Evolutionary conservation across 2,329 filamentous ascomycete genomes (phyloP).

Genomic region (Botrytis porri): DNA sequence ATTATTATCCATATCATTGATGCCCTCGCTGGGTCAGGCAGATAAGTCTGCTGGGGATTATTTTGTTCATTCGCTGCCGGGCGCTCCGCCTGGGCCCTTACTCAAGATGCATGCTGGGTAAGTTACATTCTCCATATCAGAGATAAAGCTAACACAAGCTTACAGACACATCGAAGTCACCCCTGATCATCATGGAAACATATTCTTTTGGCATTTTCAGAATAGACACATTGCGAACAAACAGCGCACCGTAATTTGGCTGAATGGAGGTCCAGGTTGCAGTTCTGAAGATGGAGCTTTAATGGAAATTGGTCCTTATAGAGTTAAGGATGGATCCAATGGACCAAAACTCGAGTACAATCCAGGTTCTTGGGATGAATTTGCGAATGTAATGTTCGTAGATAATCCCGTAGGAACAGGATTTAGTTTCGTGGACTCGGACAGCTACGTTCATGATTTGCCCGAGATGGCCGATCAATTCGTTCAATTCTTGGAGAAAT

Average conservation of each 20-base stretch:
- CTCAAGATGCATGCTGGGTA: constrained; percentile 99
- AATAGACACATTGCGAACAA: constrained; percentile 92
- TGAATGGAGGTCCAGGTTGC: constrained; percentile 95
- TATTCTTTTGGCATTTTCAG: constrained; percentile 98
- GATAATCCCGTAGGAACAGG: constrained; percentile 97
- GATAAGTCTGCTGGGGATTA: constrained; percentile 76
- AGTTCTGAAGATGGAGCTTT: constrained; percentile 95
- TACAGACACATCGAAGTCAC: constrained; percentile 85
- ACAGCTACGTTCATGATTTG: constrained; percentile 82
- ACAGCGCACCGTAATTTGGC: constrained; percentile 90
- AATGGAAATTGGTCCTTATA: constrained; percentile 86
- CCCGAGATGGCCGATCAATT: constrained; percentile 89
- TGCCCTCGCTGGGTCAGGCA: constrained; percentile 42
- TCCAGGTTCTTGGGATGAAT: constrained; percentile 97
- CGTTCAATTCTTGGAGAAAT: constrained; percentile 84
- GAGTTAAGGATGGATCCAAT: constrained; percentile 67
- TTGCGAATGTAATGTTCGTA: constrained; percentile 93
- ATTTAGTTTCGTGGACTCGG: constrained; percentile 90
- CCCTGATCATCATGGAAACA: constrained; percentile 79
- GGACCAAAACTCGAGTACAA: constrained; percentile 65
- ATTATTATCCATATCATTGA: constrained; percentile 46
- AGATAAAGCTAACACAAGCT: neutral
- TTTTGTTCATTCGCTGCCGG: constrained; percentile 81
- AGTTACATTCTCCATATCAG: constrained; percentile 39
- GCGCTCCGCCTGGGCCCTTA: constrained; percentile 72